A percentile compares a stretch with the other conserved stretches of the same genome.
These are phyloP conservation scores for Apiotrichum montevideense DNA, from an alignment of 1,284 basidiomycete genomes.

Conservation along the genomic window DNA sequence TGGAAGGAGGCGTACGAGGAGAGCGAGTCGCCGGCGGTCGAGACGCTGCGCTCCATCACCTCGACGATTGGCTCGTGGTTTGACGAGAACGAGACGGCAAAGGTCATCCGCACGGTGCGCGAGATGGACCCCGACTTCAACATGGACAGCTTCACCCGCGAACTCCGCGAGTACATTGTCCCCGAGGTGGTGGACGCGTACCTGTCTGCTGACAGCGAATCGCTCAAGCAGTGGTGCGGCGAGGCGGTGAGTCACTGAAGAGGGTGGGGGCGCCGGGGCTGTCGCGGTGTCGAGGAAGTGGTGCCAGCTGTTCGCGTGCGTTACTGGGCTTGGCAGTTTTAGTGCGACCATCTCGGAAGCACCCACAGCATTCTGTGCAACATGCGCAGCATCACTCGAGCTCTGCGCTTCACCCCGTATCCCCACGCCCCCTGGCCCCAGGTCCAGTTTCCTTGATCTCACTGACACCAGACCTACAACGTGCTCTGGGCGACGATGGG, in stretches of 20 bases:
- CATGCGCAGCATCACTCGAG: too few relatives aligned
- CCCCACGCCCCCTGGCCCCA: not conserved
- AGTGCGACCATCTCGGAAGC: too few relatives aligned
- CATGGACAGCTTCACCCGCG: slow-evolving; percentile 78
- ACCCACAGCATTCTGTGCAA: too few relatives aligned
- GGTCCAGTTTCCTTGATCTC: not conserved
- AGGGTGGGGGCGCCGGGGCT: not conserved
- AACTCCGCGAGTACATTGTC: slow-evolving; percentile 92
- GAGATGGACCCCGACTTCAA: slow-evolving; percentile 79
- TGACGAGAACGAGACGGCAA: slow-evolving; percentile 96
- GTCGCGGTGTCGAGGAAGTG: too few relatives aligned
- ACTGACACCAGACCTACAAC: slow-evolving; percentile 69
- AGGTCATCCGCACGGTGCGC: slow-evolving; percentile 82
- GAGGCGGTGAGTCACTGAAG: slow-evolving; percentile 71
- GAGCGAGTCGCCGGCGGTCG: slow-evolving; percentile 85
- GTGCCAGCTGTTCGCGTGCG: too few relatives aligned
- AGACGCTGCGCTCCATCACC: slow-evolving; percentile 74
- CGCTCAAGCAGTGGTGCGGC: slow-evolving; percentile 84
- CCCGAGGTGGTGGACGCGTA: slow-evolving; percentile 98
- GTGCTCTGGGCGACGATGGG: slow-evolving; percentile 97
- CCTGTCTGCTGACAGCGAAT: slow-evolving; percentile 76
- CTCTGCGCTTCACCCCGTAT: too few relatives aligned
- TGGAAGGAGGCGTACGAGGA: slow-evolving; percentile 72
- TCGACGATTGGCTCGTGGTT: slow-evolving; percentile 78
- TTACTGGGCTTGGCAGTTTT: too few relatives aligned